phyloP scores from a whole-genome alignment of 1,139 yeast genomes.

The Yarrowia galli region DNA sequence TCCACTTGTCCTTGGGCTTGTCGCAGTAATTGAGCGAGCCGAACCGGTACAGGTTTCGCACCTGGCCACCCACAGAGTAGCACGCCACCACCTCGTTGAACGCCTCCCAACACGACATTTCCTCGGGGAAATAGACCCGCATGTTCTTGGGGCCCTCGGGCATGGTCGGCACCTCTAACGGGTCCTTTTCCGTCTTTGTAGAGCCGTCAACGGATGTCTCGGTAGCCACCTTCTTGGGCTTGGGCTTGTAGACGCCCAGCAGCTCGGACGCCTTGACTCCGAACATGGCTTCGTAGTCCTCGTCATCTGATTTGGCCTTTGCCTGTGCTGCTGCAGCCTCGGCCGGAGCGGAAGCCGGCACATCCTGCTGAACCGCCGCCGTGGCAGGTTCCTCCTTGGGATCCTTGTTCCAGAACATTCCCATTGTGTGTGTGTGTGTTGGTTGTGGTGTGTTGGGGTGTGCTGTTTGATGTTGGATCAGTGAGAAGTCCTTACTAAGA shows the following conservation, averaged over 20 bases:
- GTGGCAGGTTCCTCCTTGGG: constrained; percentile 37
- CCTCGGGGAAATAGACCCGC: constrained; percentile 49
- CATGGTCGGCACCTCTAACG: constrained; percentile 21
- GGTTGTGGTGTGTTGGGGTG: constrained; percentile 11
- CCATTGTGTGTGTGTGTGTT: constrained; percentile 20
- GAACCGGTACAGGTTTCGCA: constrained; percentile 79
- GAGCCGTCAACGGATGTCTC: not conserved
- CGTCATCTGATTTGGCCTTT: constrained; percentile 34
- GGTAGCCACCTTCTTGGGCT: constrained; percentile 10
- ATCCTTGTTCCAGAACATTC: constrained; percentile 29
- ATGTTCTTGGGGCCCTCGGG: constrained; percentile 35
- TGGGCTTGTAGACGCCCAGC: constrained; percentile 29
- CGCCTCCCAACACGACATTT: constrained; percentile 76
- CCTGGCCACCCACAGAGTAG: constrained; percentile 88
- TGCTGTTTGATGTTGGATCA: not conserved
- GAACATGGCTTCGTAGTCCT: constrained; percentile 38
- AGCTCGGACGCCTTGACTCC: constrained; percentile 32
- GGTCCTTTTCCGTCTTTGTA: constrained; percentile 10
- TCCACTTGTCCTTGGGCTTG: constrained; percentile 73
- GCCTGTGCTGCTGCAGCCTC: constrained; percentile 20
- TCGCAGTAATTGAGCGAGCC: constrained; percentile 79
- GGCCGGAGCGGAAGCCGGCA: not conserved
- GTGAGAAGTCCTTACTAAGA: not conserved
- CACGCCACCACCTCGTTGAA: constrained; percentile 87
- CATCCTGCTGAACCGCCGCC: constrained; percentile 11